A percentile compares a stretch with the other conserved stretches of the same genome.
These are phyloP conservation scores for Taphrina deformans DNA, from an alignment of 1,139 yeast genomes.

Conservation along the genomic window DNA sequence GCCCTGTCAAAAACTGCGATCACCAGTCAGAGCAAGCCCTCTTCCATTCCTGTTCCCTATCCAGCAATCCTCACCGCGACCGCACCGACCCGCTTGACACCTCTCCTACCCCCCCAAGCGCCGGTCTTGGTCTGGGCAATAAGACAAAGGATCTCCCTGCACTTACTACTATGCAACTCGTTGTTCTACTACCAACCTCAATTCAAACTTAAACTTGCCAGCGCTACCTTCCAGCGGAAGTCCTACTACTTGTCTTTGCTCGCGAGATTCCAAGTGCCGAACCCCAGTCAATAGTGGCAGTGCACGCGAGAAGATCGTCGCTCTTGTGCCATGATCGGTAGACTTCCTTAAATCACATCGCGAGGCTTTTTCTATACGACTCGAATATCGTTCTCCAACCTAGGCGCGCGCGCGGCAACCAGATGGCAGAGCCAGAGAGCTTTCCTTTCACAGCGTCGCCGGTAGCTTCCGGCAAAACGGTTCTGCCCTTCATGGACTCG, in stretches of 20 bases:
- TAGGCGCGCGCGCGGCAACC: not conserved
- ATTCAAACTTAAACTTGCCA: too few relatives aligned
- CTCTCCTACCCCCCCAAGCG: too few relatives aligned
- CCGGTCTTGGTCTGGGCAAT: too few relatives aligned
- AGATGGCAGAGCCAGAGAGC: not conserved
- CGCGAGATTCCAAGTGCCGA: not conserved
- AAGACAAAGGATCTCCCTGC: too few relatives aligned
- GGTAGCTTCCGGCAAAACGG: not conserved
- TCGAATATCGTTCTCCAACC: not conserved
- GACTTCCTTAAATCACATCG: not conserved
- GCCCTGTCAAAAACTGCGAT: too few relatives aligned
- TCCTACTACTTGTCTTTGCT: not conserved
- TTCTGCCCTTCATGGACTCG: slow-evolving; percentile 4
- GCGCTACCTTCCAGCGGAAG: too few relatives aligned
- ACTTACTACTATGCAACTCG: too few relatives aligned
- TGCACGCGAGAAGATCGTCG: not conserved
- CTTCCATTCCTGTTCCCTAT: too few relatives aligned
- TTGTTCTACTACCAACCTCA: too few relatives aligned
- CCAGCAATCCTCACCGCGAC: too few relatives aligned
- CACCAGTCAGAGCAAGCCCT: too few relatives aligned
- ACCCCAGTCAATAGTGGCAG: not conserved
- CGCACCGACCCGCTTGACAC: too few relatives aligned
- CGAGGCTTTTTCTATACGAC: not conserved
- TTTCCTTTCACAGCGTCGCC: not conserved
- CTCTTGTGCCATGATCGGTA: not conserved